phyloP scores from a whole-genome alignment of 1,284 basidiomycete species.

The Phellopilus nigrolimitatus region DNA sequence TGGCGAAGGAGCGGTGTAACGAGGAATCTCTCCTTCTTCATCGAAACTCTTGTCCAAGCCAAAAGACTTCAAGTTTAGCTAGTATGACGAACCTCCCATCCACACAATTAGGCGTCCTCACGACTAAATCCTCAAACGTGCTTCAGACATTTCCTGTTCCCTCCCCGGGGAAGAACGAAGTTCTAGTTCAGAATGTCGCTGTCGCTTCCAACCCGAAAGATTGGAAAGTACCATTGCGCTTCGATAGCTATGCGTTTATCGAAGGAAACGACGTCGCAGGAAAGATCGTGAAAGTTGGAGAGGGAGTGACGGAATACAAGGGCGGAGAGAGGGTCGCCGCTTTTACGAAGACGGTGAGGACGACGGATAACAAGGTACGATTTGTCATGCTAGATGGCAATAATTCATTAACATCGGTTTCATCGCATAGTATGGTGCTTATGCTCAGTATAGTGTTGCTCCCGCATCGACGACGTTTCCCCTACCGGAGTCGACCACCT shows the following conservation, averaged over 20 bases:
- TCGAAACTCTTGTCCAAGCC: no score
- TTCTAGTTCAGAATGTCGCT: slow-evolving; percentile 31
- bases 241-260: slow-evolving; percentile 18
- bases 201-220: slow-evolving; percentile 33
- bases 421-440: slow-evolving; percentile 8
- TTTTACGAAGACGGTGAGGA: slow-evolving; percentile 27
- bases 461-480: slow-evolving; percentile 10
- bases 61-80: no score
- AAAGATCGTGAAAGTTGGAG: slow-evolving; percentile 16
- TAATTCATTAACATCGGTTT: no score
- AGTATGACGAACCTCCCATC: neutral
- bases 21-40: no score
- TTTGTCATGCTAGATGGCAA: no score
- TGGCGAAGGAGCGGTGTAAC: no score
- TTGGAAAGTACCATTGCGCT: slow-evolving; percentile 26
- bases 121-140: slow-evolving; percentile 4
- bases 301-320: slow-evolving; percentile 21
- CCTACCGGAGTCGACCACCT: slow-evolving; percentile 18
- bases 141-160: slow-evolving; percentile 19
- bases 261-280: slow-evolving; percentile 22
- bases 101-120: slow-evolving; percentile 12
- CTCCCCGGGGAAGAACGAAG: slow-evolving; percentile 23
- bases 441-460: slow-evolving; percentile 16
- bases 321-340: slow-evolving; percentile 24
- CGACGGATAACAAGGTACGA: slow-evolving; percentile 10